phyloP scores from a whole-genome alignment of 23 red algal species.

The Rhodosorus marinus region DNA sequence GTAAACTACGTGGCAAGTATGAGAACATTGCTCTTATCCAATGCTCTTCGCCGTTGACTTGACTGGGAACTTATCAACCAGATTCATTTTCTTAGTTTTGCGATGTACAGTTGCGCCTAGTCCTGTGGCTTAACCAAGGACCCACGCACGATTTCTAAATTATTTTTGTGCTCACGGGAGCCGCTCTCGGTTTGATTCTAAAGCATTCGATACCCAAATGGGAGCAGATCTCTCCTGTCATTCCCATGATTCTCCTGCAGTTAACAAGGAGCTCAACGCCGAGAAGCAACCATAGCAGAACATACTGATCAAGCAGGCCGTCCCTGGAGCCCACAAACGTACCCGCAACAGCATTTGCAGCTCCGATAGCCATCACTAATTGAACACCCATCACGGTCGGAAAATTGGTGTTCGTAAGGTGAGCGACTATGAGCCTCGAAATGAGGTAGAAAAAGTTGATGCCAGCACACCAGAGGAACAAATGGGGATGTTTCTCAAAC shows the following conservation, averaged over 20 bases:
- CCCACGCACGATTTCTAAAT: no score
- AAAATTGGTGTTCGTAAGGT: slow-evolving; percentile 25
- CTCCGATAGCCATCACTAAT: slow-evolving; percentile 5
- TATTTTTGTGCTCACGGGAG: no score
- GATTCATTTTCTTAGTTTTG: no score
- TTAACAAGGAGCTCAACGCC: slow-evolving; percentile 4
- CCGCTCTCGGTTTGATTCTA: slow-evolving; percentile 2
- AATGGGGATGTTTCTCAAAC: no score
- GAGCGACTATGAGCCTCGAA: slow-evolving; percentile 58
- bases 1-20: no score
- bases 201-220: slow-evolving; percentile 42
- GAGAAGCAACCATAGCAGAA: slow-evolving; percentile 4
- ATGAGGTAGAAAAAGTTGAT: slow-evolving; percentile 48
- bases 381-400: slow-evolving; percentile 14
- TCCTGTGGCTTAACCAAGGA: no score
- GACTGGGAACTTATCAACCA: no score
- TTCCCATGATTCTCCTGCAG: slow-evolving; percentile 24
- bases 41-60: no score
- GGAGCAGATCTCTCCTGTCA: slow-evolving; percentile 29
- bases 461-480: slow-evolving; percentile 24
- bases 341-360: slow-evolving; percentile 17
- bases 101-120: no score
- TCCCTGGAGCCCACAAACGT: neutral
- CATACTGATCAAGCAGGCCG: neutral
- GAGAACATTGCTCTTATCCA: no score